Evolutionary conservation across 192 early-diverging fungal genomes (phyloP).

Genomic region (Coemansia sp.): DNA sequence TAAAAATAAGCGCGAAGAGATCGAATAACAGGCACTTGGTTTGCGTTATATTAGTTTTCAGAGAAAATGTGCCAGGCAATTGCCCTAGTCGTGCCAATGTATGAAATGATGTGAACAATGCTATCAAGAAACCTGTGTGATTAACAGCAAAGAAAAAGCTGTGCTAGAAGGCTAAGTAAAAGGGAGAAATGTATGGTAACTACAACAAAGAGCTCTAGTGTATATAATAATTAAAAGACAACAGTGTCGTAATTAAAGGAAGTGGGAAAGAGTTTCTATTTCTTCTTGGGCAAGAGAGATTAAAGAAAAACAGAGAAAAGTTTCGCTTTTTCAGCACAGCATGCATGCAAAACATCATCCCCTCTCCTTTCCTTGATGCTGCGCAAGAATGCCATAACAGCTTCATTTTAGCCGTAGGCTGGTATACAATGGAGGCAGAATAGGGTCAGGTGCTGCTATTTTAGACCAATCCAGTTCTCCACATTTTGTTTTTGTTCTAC

Average conservation of each 20-base stretch:
- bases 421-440: neutral
- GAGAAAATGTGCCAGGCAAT: neutral
- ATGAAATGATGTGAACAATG: no score
- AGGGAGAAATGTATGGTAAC: no score
- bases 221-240: neutral
- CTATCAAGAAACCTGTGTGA: neutral
- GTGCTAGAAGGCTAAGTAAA: no score
- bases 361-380: neutral
- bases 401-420: neutral
- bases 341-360: neutral
- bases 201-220: neutral
- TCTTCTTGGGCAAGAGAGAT: conserved; percentile 7
- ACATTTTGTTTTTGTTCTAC: conserved; percentile 6
- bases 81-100: neutral
- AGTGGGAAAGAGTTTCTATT: neutral
- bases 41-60: neutral
- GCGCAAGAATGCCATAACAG: conserved; percentile 18
- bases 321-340: neutral
- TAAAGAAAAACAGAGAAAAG: no score
- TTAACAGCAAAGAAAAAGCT: no score
- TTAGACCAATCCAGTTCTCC: neutral
- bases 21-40: neutral
- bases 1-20: neutral
- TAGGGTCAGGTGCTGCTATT: neutral
- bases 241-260: neutral